phyloP scores from a whole-genome alignment of 805 yeast genomes.

The Saccharomycopsis javanensis region DNA sequence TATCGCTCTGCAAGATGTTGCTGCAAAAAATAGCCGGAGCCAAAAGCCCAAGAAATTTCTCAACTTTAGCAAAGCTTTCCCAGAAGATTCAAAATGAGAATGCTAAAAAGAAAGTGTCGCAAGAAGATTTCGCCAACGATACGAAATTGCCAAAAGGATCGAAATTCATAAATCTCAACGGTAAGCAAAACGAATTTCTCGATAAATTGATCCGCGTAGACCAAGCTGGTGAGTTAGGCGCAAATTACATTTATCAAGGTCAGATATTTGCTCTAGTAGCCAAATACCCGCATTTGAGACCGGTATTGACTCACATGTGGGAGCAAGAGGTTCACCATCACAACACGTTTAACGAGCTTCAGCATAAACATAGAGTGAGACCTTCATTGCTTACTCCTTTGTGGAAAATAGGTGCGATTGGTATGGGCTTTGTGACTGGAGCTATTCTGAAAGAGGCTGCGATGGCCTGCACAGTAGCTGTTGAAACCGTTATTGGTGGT shows the following conservation, averaged over 20 bases:
- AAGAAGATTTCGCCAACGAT: not conserved
- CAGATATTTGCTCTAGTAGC: slow-evolving; percentile 69
- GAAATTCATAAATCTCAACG: slow-evolving; percentile 26
- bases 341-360: slow-evolving; percentile 70
- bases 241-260: slow-evolving; percentile 86
- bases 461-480: slow-evolving; percentile 99
- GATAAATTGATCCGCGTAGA: slow-evolving; percentile 81
- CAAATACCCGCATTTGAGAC: slow-evolving; percentile 65
- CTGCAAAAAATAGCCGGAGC: not conserved
- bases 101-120: not conserved
- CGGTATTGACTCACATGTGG: slow-evolving; percentile 92
- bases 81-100: not conserved
- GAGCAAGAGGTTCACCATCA: slow-evolving; percentile 93
- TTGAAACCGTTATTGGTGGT: slow-evolving; percentile 94
- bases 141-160: not conserved
- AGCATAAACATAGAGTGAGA: slow-evolving; percentile 67
- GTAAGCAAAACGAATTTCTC: slow-evolving; percentile 59
- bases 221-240: slow-evolving; percentile 97
- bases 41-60: not conserved
- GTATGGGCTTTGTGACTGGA: slow-evolving; percentile 82
- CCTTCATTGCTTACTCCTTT: slow-evolving; percentile 87
- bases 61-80: not conserved
- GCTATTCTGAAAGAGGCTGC: slow-evolving; percentile 88
- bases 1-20: not conserved
- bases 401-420: slow-evolving; percentile 87